Conservation (phyloP, 2,329 filamentous ascomycete genomes). For the Teratosphaeriaceae sp. region DNA sequence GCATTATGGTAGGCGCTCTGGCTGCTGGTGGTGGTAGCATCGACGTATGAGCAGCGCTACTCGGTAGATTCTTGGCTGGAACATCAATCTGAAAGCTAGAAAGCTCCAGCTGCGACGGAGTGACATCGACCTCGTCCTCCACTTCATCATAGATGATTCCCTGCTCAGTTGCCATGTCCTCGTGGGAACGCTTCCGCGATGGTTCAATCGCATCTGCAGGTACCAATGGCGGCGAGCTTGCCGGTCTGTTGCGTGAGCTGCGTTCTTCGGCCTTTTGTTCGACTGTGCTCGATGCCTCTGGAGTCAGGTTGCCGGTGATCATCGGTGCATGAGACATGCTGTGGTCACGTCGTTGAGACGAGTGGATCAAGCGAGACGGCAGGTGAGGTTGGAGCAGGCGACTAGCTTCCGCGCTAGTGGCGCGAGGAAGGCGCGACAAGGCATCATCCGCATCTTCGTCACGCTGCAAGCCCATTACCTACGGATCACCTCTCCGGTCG, state of each 20-base stretch:
- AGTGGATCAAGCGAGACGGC: no score
- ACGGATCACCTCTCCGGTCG: background rate
- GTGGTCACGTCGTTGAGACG: no score
- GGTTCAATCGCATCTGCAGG: slow-evolving; percentile 1
- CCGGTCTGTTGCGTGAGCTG: background rate
- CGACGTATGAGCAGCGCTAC: background rate
- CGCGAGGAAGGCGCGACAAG: no score
- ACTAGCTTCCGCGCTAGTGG: no score
- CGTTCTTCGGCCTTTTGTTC: background rate
- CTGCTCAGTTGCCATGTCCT: slow-evolving; percentile 2
- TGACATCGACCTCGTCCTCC: background rate
- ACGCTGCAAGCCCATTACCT: no score
- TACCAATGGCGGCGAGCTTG: slow-evolving; percentile 7
- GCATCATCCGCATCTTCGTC: no score
- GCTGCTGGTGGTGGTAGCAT: background rate
- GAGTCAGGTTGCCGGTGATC: no score
- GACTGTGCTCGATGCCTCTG: no score
- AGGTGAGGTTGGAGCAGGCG: no score
- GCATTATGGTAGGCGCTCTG: background rate
- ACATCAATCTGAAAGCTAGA: slow-evolving; percentile 1
- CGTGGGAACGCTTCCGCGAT: slow-evolving; percentile 12
- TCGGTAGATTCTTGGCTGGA: background rate
- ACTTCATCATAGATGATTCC: background rate
- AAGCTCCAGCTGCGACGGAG: background rate
- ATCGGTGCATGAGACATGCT: no score